Percentiles rank a stretch among this genome's conserved stretches.
Evolutionary conservation across 345 rosid species (phyloP).

Genomic region (Eutrema yunnanense): DNA sequence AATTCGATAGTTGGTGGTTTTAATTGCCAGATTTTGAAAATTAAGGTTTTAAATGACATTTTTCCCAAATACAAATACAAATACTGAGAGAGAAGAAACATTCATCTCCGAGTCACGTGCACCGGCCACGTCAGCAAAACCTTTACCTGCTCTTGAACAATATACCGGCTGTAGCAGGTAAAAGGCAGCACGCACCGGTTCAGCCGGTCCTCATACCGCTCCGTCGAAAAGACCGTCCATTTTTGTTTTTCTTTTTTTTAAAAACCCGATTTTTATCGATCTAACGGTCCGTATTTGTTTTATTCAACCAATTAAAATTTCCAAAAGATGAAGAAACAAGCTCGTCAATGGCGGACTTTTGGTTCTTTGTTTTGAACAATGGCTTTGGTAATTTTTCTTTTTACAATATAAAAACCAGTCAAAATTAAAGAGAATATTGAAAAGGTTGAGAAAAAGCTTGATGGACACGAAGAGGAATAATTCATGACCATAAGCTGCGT

Average conservation of each 20-base stretch:
- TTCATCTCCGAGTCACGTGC: slow-evolving; percentile 44
- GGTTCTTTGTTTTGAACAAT: too few species aligned
- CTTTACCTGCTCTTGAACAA: not conserved
- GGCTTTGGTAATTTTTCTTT: not conserved
- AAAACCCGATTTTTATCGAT: slow-evolving; percentile 12
- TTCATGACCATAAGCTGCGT: slow-evolving; percentile 1
- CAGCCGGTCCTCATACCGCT: slow-evolving; percentile 24
- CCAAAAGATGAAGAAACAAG: not conserved
- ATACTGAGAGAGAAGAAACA: too few species aligned
- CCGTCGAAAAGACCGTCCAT: slow-evolving; percentile 13
- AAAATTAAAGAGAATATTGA: not conserved
- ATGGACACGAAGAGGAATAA: not conserved
- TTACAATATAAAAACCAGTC: slow-evolving; percentile 23
- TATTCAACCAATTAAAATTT: not conserved
- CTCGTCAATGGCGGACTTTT: slow-evolving; percentile 16
- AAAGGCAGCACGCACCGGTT: slow-evolving; percentile 34
- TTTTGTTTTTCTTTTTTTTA: not conserved
- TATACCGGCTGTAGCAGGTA: slow-evolving; percentile 32
- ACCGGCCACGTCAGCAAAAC: slow-evolving; percentile 30
- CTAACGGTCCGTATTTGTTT: slow-evolving; percentile 25
- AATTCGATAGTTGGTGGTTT: too few species aligned
- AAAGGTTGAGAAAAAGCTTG: not conserved
- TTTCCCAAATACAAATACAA: too few species aligned
- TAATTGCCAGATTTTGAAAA: too few species aligned
- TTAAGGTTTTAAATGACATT: too few species aligned